These are phyloP conservation scores for Pseudocercospora eumusae DNA, from an alignment of 2,329 filamentous ascomycete genomes.

Conservation along the genomic window DNA sequence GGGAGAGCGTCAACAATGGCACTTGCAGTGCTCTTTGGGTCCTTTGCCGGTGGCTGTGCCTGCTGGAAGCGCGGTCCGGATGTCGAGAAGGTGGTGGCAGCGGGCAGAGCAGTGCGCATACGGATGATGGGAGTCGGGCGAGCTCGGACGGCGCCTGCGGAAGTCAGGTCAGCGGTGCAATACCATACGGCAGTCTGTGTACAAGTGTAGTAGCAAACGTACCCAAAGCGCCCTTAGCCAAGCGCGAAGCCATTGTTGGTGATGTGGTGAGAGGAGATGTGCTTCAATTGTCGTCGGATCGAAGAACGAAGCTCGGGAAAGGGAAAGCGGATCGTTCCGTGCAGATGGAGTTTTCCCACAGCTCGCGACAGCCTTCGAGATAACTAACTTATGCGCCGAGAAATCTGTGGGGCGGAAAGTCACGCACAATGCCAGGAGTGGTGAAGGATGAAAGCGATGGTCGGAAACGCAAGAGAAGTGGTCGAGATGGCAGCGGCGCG, in stretches of 20 bases:
- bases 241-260: slow-evolving; percentile 90
- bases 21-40: slow-evolving; percentile 95
- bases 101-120: slow-evolving; percentile 72
- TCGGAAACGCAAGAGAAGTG: slow-evolving; percentile 49
- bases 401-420: slow-evolving; percentile 9
- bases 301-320: slow-evolving; percentile 4
- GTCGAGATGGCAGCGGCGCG: slow-evolving; percentile 15
- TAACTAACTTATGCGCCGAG: no score
- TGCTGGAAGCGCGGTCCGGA: slow-evolving; percentile 61
- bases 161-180: slow-evolving; percentile 34
- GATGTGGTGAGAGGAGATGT: slow-evolving; percentile 51
- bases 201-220: slow-evolving; percentile 52
- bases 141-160: slow-evolving; percentile 72
- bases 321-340: slow-evolving; percentile 8
- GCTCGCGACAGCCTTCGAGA: no score
- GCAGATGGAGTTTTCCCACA: no score
- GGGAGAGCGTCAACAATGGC: slow-evolving; percentile 91
- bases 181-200: slow-evolving; percentile 12
- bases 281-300: slow-evolving; percentile 18
- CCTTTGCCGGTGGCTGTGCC: slow-evolving; percentile 69
- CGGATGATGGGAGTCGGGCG: slow-evolving; percentile 65
- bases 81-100: slow-evolving; percentile 68
- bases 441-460: slow-evolving; percentile 33
- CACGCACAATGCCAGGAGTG: slow-evolving; percentile 41
- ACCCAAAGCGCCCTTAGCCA: slow-evolving; percentile 95